These are phyloP conservation scores for Telopea speciosissima DNA, from an alignment of 177 flowering plant genomes.

Conservation along the genomic window DNA sequence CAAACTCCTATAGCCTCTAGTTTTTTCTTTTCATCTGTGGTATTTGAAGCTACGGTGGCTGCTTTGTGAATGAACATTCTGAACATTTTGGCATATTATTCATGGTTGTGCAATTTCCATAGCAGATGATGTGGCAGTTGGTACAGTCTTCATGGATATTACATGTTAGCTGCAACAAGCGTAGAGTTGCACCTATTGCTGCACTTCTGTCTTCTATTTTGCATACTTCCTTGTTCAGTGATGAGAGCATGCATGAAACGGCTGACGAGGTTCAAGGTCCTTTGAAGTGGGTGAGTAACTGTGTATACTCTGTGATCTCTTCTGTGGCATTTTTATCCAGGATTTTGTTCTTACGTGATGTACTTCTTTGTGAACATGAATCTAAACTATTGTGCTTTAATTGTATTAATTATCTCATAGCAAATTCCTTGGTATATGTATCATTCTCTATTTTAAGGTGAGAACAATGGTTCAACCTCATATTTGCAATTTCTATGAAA, in stretches of 20 bases:
- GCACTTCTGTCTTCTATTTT: slow-evolving; percentile 88
- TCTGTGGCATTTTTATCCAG: neutral
- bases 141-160: slow-evolving; percentile 87
- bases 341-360: neutral
- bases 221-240: slow-evolving; percentile 58
- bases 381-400: neutral
- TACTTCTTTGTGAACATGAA: neutral
- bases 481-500: too few species aligned
- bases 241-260: slow-evolving; percentile 58
- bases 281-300: slow-evolving; percentile 74
- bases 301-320: slow-evolving; percentile 12
- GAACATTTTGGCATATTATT: neutral
- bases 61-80: neutral
- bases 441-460: slow-evolving; percentile 1
- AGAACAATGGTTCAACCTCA: neutral
- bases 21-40: neutral
- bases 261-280: slow-evolving; percentile 54
- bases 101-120: slow-evolving; percentile 9
- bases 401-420: neutral
- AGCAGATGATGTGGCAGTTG: slow-evolving; percentile 82
- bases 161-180: slow-evolving; percentile 82
- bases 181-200: slow-evolving; percentile 89
- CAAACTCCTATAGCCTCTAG: too few species aligned
- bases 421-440: neutral
- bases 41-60: neutral